Percentiles rank a stretch among this genome's conserved stretches.
Conservation (phyloP, 768 basidiomycete species). For the Gloeophyllum trabeum region DNA sequence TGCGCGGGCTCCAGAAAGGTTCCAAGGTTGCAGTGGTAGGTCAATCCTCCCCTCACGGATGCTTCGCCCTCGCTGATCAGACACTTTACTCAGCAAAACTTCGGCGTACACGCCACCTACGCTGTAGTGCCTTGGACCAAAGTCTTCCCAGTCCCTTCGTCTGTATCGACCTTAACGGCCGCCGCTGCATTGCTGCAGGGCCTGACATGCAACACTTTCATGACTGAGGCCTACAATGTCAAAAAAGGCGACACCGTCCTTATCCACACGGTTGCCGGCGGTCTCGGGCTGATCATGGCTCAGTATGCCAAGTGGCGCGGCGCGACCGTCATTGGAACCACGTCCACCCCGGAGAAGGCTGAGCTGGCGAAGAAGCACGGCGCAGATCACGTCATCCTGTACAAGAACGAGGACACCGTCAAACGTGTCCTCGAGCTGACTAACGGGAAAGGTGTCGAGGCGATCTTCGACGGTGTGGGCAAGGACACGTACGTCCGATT, state of each 20-base stretch:
- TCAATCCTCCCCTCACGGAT: background rate
- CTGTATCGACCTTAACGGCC: slow-evolving; percentile 46
- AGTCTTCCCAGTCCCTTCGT: slow-evolving; percentile 54
- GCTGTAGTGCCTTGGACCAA: slow-evolving; percentile 50
- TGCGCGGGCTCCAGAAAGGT: slow-evolving; percentile 56
- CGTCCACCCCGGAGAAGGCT: slow-evolving; percentile 78
- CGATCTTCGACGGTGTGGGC: slow-evolving; percentile 92
- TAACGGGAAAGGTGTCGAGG: slow-evolving; percentile 73
- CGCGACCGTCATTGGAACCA: slow-evolving; percentile 88
- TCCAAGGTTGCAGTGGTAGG: slow-evolving; percentile 61
- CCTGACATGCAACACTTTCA: slow-evolving; percentile 65
- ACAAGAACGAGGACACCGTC: slow-evolving; percentile 65
- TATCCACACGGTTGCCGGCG: slow-evolving; percentile 88
- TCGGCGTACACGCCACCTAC: slow-evolving; percentile 61
- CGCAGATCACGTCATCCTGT: slow-evolving; percentile 81
- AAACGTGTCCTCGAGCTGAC: slow-evolving; percentile 66
- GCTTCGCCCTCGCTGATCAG: background rate
- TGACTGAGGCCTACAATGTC: slow-evolving; percentile 79
- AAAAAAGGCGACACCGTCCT: slow-evolving; percentile 72
- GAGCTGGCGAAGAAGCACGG: slow-evolving; percentile 68
- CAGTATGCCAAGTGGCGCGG: slow-evolving; percentile 67
- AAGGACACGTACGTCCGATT: slow-evolving; percentile 75
- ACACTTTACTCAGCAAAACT: slow-evolving; percentile 24
- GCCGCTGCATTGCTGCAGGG: slow-evolving; percentile 67
- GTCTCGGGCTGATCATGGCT: slow-evolving; percentile 59